These are phyloP conservation scores for Perilla frutescens DNA, from an alignment of 257 asterid genomes.

Conservation along the genomic window DNA sequence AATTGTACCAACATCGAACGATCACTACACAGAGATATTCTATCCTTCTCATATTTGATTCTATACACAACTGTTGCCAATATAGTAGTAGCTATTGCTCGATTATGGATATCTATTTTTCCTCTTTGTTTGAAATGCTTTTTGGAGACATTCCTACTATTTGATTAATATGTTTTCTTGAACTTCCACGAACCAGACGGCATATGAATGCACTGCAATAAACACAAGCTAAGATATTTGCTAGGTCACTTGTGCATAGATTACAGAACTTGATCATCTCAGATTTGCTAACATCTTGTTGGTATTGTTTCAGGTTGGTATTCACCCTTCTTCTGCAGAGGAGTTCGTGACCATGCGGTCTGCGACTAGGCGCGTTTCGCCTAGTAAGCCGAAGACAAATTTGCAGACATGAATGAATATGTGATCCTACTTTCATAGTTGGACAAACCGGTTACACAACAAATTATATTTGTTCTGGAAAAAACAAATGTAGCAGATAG, in stretches of 20 bases:
- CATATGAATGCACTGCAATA: background rate
- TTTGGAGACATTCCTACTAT: background rate
- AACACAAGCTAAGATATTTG: background rate
- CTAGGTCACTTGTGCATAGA: background rate
- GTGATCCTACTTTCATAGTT: too few species aligned
- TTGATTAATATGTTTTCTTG: background rate
- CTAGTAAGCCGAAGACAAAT: slow-evolving; percentile 61
- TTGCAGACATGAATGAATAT: slow-evolving; percentile 28
- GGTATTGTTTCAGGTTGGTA: slow-evolving; percentile 63
- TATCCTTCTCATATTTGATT: too few species aligned
- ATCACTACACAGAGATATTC: too few species aligned
- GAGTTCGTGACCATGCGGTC: slow-evolving; percentile 90
- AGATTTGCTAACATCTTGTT: background rate
- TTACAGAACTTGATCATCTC: background rate
- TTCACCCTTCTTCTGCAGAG: slow-evolving; percentile 91
- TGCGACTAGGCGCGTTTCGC: slow-evolving; percentile 57
- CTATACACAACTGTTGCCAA: background rate
- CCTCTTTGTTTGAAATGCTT: background rate
- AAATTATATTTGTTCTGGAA: background rate
- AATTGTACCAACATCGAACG: too few species aligned
- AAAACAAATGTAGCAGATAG: background rate
- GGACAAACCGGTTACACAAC: background rate
- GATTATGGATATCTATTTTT: background rate
- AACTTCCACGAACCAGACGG: slow-evolving; percentile 2
- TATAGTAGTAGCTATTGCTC: background rate